These are phyloP conservation scores for Penicillium polonicum DNA, from an alignment of 2,329 filamentous ascomycete species.

Conservation along the genomic window DNA sequence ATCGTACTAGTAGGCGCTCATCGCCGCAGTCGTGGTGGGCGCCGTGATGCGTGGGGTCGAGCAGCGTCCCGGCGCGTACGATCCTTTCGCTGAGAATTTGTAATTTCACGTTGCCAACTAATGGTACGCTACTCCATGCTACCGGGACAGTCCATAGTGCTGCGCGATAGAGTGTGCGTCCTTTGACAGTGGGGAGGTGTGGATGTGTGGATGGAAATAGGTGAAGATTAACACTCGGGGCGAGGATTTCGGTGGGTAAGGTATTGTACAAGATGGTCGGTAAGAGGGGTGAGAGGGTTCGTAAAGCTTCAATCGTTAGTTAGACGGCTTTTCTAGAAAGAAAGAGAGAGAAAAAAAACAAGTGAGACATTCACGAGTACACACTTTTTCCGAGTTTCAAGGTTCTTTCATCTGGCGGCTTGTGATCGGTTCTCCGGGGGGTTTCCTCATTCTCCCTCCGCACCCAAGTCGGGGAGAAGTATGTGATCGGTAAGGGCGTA, in stretches of 20 bases:
- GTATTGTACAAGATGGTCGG: conserved; percentile 61
- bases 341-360: background rate
- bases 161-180: conserved; percentile 84
- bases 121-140: conserved; percentile 88
- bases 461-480: conserved; percentile 29
- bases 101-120: conserved; percentile 85
- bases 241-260: conserved; percentile 61
- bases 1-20: conserved; percentile 87
- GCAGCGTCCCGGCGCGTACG: conserved; percentile 54
- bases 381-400: conserved; percentile 62
- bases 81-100: conserved; percentile 89
- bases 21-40: conserved; percentile 41
- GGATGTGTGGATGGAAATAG: conserved; percentile 62
- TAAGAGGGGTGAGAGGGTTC: conserved; percentile 61
- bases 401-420: conserved; percentile 58
- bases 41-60: conserved; percentile 34
- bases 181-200: conserved; percentile 84
- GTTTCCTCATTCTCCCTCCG: conserved; percentile 23
- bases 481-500: conserved; percentile 17
- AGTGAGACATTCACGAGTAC: conserved; percentile 16
- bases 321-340: background rate
- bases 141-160: conserved; percentile 95
- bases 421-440: conserved; percentile 38
- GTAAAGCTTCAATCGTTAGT: conserved; percentile 49
- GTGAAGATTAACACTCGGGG: conserved; percentile 61